Evolutionary conservation across 768 basidiomycete genomes (phyloP), one percentile per base, ranked within the genome.

Genomic region (Xerocomellus chrysenteron): DNA sequence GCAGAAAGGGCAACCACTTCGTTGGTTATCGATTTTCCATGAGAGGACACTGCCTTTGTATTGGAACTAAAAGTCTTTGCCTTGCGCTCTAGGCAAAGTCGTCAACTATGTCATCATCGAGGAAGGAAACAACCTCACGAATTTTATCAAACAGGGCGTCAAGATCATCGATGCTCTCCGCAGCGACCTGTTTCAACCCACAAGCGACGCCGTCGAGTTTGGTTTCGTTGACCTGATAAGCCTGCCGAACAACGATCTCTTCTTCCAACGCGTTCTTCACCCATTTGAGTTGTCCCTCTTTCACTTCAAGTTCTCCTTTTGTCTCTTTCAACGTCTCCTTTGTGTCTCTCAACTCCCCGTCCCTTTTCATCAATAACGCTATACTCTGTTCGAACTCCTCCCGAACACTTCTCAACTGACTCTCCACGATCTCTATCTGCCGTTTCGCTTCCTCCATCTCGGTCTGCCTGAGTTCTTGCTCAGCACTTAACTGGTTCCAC

Each of bases 331-430:
- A 73, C 63, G 74, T 79, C 19, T 80, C 80, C 56, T 77, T 80
- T 4, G 88, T 82, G 48, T 79, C 74, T 54, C 80, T 83, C 52
- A 98, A 74, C 68, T 97, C 92, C 8, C 83, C 82, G 50, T 95
- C 89, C 32, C 84, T 80, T 63, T 82, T 84, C 68, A 85, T 83
- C 45, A 98, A 74, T 45, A 93, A 61, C 2, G 80, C 84, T 54
- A 94, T 89, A 62, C 90, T 88, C 71, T 95, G 87, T 67, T 97
- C 94, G 63, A 94, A 96, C 73, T 98, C 94, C 54, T 94, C 93
- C 52, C 88, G 80, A 17, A 93, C 84, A 32, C 80, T 84, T 52
- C 83, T 76, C 72, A 96, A 79, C 69, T 96, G 88, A 50, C 83
- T 84, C 65, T 93, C 90, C n/a, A 91, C 79, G 42, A 92, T 85